Base-by-base conservation (phyloP, 2,329 filamentous ascomycete genomes). In the Juglanconis juglandina region DNA sequence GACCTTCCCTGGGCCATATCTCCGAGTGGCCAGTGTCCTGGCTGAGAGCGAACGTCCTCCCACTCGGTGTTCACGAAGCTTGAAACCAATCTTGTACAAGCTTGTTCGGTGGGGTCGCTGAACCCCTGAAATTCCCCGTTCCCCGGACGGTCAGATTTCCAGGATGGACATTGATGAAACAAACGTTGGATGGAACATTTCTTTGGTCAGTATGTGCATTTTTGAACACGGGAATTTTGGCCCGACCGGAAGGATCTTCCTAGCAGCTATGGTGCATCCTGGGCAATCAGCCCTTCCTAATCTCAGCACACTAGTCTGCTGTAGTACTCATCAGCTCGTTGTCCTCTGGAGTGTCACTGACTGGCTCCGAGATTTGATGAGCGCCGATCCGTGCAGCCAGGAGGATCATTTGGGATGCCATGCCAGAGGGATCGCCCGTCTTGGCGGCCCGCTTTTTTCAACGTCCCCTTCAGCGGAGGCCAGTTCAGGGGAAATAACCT, bases 361-460 rank as follows among this genome's bases (percentile, higher is more conserved):
- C 51, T 59, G 52, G 52, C 52, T 47, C 58, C 51, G 50, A 39
- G 55, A 48, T 46, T 59, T 37, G 46, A 56, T 44, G 37, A 56
- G 57, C 39, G 58, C 39, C 58, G 53, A 60, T 60, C 58, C 33
- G 46, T 39, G 5, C 17, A 47, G 44, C 44, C 17, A 47, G 48
- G 41, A 42, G 10, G 34, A 35, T 54, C 51, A 48, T 34, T 30
- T 46, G 44, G 44, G 7, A 30, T 9, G 24, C 24, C 8, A 47
- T 9, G 17, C n/a, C n/a, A 17, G 14, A 24, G 44, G 44, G 44
- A 47, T 47, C 44, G 9, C 44, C 44, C 44, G 44, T 47, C 44
- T 47, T 47, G 44, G 44, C 44, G 44, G 17, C 14, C 44, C n/a
- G n/a, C 17, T 47, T n/a, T n/a, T 47, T 17, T 6, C n/a, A 47